Evolutionary conservation across 2,329 filamentous ascomycete genomes (phyloP).

Genomic region (Bipolaris bicolor): DNA sequence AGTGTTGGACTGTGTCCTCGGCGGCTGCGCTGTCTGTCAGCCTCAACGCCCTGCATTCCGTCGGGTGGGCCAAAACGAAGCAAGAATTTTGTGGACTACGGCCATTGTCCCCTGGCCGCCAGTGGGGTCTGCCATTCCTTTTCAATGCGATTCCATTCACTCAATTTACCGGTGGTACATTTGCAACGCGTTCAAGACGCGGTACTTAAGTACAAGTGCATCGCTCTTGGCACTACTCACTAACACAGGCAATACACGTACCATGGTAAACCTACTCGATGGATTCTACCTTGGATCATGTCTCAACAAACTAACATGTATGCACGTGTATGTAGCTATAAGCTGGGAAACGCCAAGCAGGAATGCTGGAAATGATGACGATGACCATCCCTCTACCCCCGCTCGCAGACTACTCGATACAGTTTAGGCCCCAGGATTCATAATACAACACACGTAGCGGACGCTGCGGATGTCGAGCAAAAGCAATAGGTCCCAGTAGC

Average conservation of each 20-base stretch:
- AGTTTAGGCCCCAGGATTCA: conserved; percentile 4
- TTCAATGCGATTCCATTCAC: background rate
- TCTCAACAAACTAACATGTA: background rate
- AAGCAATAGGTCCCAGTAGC: background rate
- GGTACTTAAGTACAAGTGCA: background rate
- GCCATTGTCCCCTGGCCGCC: background rate
- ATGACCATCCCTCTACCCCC: conserved; percentile 11
- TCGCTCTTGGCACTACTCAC: background rate
- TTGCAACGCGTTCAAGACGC: background rate
- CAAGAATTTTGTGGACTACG: conserved; percentile 1
- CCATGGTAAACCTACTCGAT: background rate
- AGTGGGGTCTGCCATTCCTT: background rate
- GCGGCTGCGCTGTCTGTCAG: conserved; percentile 9
- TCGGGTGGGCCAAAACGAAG: conserved; percentile 1
- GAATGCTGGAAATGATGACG: conserved; percentile 12
- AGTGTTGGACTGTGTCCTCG: conserved; percentile 11
- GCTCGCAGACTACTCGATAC: conserved; percentile 22
- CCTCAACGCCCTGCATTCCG: conserved; percentile 15
- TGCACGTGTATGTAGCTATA: background rate
- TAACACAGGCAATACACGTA: background rate
- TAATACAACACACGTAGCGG: background rate
- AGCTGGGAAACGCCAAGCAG: background rate
- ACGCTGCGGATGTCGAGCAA: background rate
- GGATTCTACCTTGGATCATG: no score
- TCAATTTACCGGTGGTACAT: conserved; percentile 1